Conservation (phyloP, 2,329 filamentous ascomycete species). For the Aspergillus oerlinghausenensis region DNA sequence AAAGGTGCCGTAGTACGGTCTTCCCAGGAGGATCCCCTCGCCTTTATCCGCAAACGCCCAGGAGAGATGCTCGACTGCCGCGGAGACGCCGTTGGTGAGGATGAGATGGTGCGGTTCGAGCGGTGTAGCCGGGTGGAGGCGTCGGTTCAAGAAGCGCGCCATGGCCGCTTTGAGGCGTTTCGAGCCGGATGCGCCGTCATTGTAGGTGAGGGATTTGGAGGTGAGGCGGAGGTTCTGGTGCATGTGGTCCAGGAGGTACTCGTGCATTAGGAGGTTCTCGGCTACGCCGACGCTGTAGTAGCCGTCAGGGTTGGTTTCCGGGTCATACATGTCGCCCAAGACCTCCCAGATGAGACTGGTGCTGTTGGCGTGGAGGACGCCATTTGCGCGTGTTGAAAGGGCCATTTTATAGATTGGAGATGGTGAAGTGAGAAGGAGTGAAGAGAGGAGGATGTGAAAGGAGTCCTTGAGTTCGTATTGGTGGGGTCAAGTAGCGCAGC, state of each 20-base stretch:
- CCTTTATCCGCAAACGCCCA: slow-evolving; percentile 31
- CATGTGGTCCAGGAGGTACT: slow-evolving; percentile 39
- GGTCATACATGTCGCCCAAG: slow-evolving; percentile 43
- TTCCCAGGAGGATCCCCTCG: slow-evolving; percentile 33
- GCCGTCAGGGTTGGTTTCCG: slow-evolving; percentile 33
- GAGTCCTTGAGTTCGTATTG: no score
- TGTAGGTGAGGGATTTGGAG: slow-evolving; percentile 33
- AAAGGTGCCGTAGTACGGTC: slow-evolving; percentile 46
- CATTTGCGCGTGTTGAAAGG: slow-evolving; percentile 15
- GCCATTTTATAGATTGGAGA: background rate
- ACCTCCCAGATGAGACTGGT: slow-evolving; percentile 41
- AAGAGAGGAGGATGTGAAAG: no score
- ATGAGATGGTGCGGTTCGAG: slow-evolving; percentile 26
- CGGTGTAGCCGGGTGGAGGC: slow-evolving; percentile 24
- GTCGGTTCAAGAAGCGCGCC: slow-evolving; percentile 28
- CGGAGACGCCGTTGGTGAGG: slow-evolving; percentile 33
- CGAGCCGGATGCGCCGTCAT: slow-evolving; percentile 32
- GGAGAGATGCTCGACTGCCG: slow-evolving; percentile 32
- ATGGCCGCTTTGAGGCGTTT: slow-evolving; percentile 22
- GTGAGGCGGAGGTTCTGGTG: slow-evolving; percentile 36
- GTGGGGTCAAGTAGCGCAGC: no score
- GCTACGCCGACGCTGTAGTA: slow-evolving; percentile 51
- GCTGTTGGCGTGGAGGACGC: slow-evolving; percentile 3
- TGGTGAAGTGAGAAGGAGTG: no score
- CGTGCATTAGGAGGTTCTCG: slow-evolving; percentile 52